Conservation (phyloP, 176 grass and related monocot species). For the Oryza longistaminata region DNA sequence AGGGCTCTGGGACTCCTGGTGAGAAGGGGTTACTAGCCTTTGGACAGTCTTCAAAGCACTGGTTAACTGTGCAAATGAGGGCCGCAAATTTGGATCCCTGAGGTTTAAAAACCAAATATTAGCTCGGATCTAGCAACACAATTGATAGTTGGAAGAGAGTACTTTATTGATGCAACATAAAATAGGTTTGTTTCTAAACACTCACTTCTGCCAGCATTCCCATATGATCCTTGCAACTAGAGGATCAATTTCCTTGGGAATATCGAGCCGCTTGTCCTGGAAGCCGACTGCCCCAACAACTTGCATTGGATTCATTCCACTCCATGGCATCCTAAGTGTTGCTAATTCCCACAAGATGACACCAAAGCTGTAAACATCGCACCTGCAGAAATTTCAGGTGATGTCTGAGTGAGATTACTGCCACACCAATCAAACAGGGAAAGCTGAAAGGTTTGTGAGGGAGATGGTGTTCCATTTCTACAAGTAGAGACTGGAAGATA, state of each 20-base stretch:
- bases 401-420: conserved; percentile 9
- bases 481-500: not conserved
- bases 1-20: conserved; percentile 65
- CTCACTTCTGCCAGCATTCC: conserved; percentile 98
- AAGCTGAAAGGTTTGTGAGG: not conserved
- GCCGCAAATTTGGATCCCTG: conserved; percentile 87
- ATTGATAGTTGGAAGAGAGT: not conserved
- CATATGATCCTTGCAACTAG: conserved; percentile 79
- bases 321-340: conserved; percentile 93
- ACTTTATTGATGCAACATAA: not conserved
- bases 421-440: not conserved
- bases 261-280: conserved; percentile 85
- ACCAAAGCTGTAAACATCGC: conserved; percentile 97
- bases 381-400: conserved; percentile 58
- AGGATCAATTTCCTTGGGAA: conserved; percentile 94
- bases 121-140: not conserved
- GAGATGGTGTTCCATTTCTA: not conserved
- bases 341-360: conserved; percentile 98
- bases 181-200: not conserved
- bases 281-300: conserved; percentile 98
- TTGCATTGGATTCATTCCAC: conserved; percentile 99
- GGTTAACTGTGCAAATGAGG: conserved; percentile 80
- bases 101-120: not conserved
- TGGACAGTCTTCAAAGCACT: conserved; percentile 79
- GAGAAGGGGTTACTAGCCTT: conserved; percentile 64